Percentiles rank a stretch among this genome's conserved stretches.
phyloP scores from a whole-genome alignment of 345 rosid genomes.

The Citrus maxima region DNA sequence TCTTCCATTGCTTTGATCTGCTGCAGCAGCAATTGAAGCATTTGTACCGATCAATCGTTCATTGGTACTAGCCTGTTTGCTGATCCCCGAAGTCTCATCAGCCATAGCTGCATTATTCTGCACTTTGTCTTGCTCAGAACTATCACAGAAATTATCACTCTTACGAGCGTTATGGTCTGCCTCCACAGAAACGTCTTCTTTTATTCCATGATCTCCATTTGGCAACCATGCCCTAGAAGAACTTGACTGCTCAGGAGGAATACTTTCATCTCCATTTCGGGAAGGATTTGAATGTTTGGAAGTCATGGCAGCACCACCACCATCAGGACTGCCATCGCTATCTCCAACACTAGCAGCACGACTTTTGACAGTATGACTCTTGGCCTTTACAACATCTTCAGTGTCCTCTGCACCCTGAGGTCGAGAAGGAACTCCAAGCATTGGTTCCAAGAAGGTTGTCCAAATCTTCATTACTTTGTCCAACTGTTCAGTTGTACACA shows the following conservation, averaged over 20 bases:
- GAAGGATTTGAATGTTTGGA: constrained; percentile 49
- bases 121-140: constrained; percentile 45
- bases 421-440: constrained; percentile 76
- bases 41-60: constrained; percentile 31
- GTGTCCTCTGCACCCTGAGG: constrained; percentile 84
- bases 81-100: constrained; percentile 45
- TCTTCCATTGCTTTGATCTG: constrained; percentile 54
- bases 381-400: constrained; percentile 70
- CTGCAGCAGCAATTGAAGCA: constrained; percentile 31
- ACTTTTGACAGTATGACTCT: constrained; percentile 44
- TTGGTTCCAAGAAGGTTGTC: constrained; percentile 91
- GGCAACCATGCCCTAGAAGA: constrained; percentile 46
- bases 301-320: constrained; percentile 34
- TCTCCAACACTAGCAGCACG: constrained; percentile 42
- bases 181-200: constrained; percentile 44
- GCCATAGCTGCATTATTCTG: constrained; percentile 39
- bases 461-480: constrained; percentile 90
- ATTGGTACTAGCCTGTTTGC: constrained; percentile 39
- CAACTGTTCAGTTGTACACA: constrained; percentile 83
- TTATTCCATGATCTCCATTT: constrained; percentile 50
- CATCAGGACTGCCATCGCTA: constrained; percentile 61
- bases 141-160: constrained; percentile 31
- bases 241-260: constrained; percentile 53
- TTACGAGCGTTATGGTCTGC: constrained; percentile 30
- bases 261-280: constrained; percentile 51